Percentiles rank a stretch among this genome's conserved stretches.
phyloP scores from a whole-genome alignment of 345 rosid genomes.

The Gossypioides kirkii region DNA sequence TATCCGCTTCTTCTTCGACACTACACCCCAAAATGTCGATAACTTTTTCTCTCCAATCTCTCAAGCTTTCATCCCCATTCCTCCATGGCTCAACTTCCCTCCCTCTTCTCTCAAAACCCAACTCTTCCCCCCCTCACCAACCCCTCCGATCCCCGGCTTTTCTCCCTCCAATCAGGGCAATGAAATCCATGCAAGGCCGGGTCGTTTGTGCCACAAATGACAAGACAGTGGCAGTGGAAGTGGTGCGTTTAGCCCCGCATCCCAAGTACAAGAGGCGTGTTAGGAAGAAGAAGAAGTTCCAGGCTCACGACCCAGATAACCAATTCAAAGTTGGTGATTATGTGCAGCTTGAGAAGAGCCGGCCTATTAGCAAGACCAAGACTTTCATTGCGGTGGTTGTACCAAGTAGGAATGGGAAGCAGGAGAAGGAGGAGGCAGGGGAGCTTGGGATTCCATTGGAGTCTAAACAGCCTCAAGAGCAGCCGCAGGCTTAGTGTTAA shows the following conservation, averaged over 20 bases:
- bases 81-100: slow-evolving; percentile 53
- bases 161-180: slow-evolving; percentile 56
- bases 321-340: slow-evolving; percentile 70
- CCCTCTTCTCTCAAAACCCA: slow-evolving; percentile 43
- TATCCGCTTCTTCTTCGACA: neutral
- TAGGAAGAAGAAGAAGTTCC: slow-evolving; percentile 86
- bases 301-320: slow-evolving; percentile 87
- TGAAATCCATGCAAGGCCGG: slow-evolving; percentile 69
- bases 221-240: slow-evolving; percentile 89
- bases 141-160: slow-evolving; percentile 14
- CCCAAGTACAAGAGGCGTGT: slow-evolving; percentile 87
- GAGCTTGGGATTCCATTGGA: slow-evolving; percentile 72
- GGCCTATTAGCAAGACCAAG: slow-evolving; percentile 89
- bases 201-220: slow-evolving; percentile 78
- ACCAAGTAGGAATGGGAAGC: slow-evolving; percentile 28
- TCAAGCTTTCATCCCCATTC: slow-evolving; percentile 39
- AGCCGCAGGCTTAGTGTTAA: slow-evolving; percentile 20
- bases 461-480: slow-evolving; percentile 52
- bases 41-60: slow-evolving; percentile 42
- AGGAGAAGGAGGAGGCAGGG: slow-evolving; percentile 18
- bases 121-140: slow-evolving; percentile 15
- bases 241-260: slow-evolving; percentile 59
- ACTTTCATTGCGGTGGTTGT: slow-evolving; percentile 55
- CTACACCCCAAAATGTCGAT: slow-evolving; percentile 24
- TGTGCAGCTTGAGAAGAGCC: slow-evolving; percentile 66